These are phyloP conservation scores for Beauveria sp. DNA, from an alignment of 2,329 filamentous ascomycete species.

Conservation along the genomic window DNA sequence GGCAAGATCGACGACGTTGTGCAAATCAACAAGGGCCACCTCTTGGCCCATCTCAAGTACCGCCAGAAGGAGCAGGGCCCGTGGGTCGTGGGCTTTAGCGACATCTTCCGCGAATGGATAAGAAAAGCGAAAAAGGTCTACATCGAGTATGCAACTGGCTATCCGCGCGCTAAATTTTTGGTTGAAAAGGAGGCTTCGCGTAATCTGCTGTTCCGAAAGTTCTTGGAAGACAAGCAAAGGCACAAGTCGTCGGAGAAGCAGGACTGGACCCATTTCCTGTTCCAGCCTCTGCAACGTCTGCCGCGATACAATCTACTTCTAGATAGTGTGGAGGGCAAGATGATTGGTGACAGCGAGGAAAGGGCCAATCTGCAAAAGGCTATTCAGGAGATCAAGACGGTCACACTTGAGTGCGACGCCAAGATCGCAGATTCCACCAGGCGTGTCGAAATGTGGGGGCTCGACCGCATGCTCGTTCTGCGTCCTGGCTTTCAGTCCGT, in stretches of 20 bases:
- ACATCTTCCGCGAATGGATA: slow-evolving; percentile 98
- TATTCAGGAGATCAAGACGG: slow-evolving; percentile 83
- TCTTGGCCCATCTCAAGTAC: slow-evolving; percentile 91
- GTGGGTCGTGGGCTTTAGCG: slow-evolving; percentile 89
- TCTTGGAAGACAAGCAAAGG: slow-evolving; percentile 71
- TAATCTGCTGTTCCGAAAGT: slow-evolving; percentile 80
- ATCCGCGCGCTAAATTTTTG: slow-evolving; percentile 74
- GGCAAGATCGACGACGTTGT: slow-evolving; percentile 85
- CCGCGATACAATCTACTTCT: slow-evolving; percentile 85
- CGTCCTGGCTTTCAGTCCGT: slow-evolving; percentile 83
- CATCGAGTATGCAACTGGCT: slow-evolving; percentile 83
- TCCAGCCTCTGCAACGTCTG: slow-evolving; percentile 84
- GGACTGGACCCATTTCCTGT: slow-evolving; percentile 91
- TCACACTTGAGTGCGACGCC: slow-evolving; percentile 83
- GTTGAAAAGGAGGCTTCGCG: slow-evolving; percentile 77
- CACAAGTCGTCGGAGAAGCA: slow-evolving; percentile 76
- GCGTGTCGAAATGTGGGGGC: slow-evolving; percentile 80
- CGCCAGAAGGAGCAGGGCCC: slow-evolving; percentile 94
- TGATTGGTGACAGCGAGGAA: slow-evolving; percentile 77
- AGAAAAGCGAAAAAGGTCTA: slow-evolving; percentile 85
- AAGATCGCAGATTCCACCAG: slow-evolving; percentile 89
- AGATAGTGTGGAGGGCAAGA: slow-evolving; percentile 75
- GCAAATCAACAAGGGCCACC: slow-evolving; percentile 84
- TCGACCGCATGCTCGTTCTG: slow-evolving; percentile 75
- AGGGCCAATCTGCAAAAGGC: slow-evolving; percentile 77